These are phyloP conservation scores for Dacryopinax primogenitus DNA, from an alignment of 768 basidiomycete genomes.

Conservation along the genomic window DNA sequence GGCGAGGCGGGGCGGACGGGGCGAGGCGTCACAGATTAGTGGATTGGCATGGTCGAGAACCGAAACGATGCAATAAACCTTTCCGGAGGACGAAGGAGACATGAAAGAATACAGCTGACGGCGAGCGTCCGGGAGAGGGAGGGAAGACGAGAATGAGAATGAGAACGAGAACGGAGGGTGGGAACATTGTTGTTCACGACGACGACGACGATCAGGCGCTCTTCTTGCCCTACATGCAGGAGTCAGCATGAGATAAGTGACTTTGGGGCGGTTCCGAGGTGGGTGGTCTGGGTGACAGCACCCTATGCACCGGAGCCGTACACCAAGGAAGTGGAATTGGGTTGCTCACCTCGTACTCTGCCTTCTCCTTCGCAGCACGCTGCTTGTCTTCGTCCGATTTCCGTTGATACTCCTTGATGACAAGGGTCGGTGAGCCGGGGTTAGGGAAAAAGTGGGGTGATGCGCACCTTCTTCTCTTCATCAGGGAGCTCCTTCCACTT, in stretches of 20 bases:
- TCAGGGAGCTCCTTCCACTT: constrained; percentile 96
- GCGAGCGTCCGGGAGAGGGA: not conserved
- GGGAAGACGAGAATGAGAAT: not conserved
- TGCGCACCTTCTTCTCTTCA: constrained; percentile 75
- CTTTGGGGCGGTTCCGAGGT: not conserved
- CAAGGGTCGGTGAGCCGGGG: constrained; percentile 5
- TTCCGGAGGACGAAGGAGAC: not conserved
- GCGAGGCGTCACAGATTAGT: constrained; percentile 6
- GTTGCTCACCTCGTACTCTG: constrained; percentile 24
- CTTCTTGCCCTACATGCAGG: not conserved
- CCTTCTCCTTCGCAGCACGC: constrained; percentile 64
- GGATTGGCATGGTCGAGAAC: constrained; percentile 9
- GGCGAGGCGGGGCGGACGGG: no score
- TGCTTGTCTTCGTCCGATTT: constrained; percentile 77
- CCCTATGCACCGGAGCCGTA: not conserved
- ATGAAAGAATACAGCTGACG: not conserved
- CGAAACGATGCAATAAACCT: constrained; percentile 3
- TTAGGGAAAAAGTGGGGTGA: not conserved
- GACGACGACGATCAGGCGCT: not conserved
- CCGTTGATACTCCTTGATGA: constrained; percentile 66
- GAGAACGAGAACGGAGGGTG: not conserved
- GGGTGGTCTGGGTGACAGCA: not conserved
- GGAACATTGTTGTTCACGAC: not conserved
- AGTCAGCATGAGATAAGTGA: not conserved
- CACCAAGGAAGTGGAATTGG: not conserved